Evolutionary conservation across 305 asterid species (phyloP), one percentile per base, ranked within the genome.

Genomic region (Fraxinus latifolia): DNA sequence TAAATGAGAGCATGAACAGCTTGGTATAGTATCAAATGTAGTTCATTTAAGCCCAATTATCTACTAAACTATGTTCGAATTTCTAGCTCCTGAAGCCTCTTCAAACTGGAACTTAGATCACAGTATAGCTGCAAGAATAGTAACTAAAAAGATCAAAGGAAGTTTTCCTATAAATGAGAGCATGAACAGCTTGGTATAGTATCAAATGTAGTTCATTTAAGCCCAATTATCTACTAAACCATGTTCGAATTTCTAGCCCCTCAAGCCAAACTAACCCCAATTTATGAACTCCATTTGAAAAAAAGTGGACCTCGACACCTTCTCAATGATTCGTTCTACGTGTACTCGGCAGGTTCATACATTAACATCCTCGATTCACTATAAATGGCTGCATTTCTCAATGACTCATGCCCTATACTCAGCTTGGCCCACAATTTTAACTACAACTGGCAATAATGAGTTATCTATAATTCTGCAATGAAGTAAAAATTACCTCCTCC

Each of bases 41-140:
- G 68, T 55, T 53, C 7, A 25, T 74, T 21, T 4, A 2, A 77
- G 68, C 55, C 50, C 79, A 39, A 39, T 42, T 39, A 33, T 79
- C 72, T 0, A 65, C 77, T 47, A 77, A 67, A 58, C 14, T 58
- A 32, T 14, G 70, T 33, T 67, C 37, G 1, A 39, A 62, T 31
- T 79, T 42, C 71, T 27, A 27, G 21, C 27, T n/a, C 15, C 15
- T 17, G 42, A 74, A 96, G 99, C 90, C 86, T 91, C 85, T 87
- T 89, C 91, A 96, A 89, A 85, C 92, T 89, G 86, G 92, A 89
- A 73, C 86, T 83, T 78, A 95, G 89, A 89, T 95, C 91, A 86
- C 89, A 86, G 87, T 88, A 88, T 74, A 96, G 91, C 99, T 96
- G 92, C 89, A 92, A 80, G 78, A 68, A 80, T 44, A 82, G 60